phyloP scores from a whole-genome alignment of 2,329 filamentous ascomycete genomes.

The Scortechinia acanthostroma region DNA sequence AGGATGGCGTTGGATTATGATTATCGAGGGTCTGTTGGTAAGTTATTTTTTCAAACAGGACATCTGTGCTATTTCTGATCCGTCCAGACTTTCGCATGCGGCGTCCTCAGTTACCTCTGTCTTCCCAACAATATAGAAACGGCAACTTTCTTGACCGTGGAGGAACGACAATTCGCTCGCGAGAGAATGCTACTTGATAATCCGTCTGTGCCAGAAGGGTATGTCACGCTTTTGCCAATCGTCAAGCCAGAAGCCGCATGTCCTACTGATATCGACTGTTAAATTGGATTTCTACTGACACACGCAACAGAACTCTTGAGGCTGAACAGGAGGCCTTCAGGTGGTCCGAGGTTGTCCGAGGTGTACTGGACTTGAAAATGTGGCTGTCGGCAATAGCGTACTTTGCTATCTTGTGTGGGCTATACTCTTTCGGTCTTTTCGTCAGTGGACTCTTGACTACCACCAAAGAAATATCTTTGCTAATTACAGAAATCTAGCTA shows the following conservation, averaged over 20 bases:
- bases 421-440: conserved; percentile 61
- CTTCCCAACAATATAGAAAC: conserved; percentile 47
- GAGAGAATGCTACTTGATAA: conserved; percentile 30
- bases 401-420: conserved; percentile 46
- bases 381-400: conserved; percentile 59
- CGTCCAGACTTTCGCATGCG: conserved; percentile 42
- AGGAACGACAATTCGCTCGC: conserved; percentile 40
- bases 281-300: neutral
- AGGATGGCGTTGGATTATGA: conserved; percentile 57
- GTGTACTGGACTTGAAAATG: conserved; percentile 48
- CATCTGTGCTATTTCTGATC: conserved; percentile 5
- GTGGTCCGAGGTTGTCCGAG: conserved; percentile 57
- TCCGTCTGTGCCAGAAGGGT: conserved; percentile 13
- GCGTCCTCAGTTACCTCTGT: conserved; percentile 37
- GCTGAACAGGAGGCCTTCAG: conserved; percentile 36
- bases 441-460: conserved; percentile 22
- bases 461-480: neutral
- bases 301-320: conserved; percentile 8
- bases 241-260: neutral
- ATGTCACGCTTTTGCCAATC: conserved; percentile 7
- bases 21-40: conserved; percentile 47
- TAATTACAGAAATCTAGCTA: conserved; percentile 24
- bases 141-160: conserved; percentile 40
- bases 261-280: neutral
- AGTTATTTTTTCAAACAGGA: conserved; percentile 11